phyloP scores from a whole-genome alignment of 1,284 basidiomycete genomes.

The Inonotus hispidus region DNA sequence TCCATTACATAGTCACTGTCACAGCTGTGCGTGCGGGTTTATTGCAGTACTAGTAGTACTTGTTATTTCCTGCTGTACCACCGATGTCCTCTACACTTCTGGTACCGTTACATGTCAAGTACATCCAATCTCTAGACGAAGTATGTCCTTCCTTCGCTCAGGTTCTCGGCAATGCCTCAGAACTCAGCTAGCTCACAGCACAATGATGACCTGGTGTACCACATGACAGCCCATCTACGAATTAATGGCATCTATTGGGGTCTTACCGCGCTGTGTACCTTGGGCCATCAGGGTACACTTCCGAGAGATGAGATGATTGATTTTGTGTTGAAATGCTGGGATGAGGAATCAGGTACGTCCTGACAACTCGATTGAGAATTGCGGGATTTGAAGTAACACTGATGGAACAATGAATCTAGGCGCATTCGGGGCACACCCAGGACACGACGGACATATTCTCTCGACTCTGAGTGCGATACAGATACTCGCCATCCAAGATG shows the following conservation, averaged over 20 bases:
- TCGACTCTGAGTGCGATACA: conserved; percentile 90
- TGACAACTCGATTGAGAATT: conserved; percentile 10
- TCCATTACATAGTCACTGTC: no score
- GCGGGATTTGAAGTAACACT: background rate
- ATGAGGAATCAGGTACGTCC: conserved; percentile 73
- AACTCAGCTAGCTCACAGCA: conserved; percentile 34
- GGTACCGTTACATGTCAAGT: conserved; percentile 59
- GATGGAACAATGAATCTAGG: conserved; percentile 42
- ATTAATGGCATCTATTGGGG: conserved; percentile 99
- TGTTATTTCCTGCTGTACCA: no score
- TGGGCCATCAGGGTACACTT: conserved; percentile 75
- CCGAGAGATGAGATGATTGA: conserved; percentile 79
- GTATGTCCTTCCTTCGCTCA: conserved; percentile 31
- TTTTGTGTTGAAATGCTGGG: conserved; percentile 94
- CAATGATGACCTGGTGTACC: conserved; percentile 86
- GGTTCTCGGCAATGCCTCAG: background rate
- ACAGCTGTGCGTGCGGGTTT: no score
- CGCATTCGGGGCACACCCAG: conserved; percentile 87
- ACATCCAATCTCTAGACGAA: conserved; percentile 70
- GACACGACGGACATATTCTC: conserved; percentile 88
- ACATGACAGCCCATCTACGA: conserved; percentile 90
- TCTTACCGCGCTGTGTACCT: conserved; percentile 78
- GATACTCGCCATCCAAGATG: conserved; percentile 83
- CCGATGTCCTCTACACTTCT: conserved; percentile 22
- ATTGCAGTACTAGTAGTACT: no score